Evolutionary conservation across 208 protist genomes (phyloP).

Genomic region (Angomonas deanei): DNA sequence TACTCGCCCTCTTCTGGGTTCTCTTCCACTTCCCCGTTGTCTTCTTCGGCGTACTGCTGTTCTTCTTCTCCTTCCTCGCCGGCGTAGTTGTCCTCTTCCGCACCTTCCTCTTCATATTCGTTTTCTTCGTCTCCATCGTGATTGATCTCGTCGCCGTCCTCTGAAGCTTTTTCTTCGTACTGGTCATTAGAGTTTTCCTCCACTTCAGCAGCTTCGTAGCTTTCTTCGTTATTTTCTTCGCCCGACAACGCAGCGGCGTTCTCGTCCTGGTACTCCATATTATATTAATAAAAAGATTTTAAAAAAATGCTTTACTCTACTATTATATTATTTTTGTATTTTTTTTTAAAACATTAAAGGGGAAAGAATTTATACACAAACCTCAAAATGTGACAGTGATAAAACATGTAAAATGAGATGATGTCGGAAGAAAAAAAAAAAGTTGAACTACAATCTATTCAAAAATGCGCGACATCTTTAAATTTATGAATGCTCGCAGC

Average conservation of each 20-base stretch:
- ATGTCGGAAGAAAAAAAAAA: slow-evolving; percentile 1
- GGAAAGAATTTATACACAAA: background rate
- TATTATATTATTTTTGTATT: slow-evolving; percentile 6
- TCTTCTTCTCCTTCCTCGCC: no score
- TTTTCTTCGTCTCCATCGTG: no score
- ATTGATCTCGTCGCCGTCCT: background rate
- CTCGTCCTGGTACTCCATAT: background rate
- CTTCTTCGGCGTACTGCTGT: background rate
- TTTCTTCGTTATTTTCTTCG: background rate
- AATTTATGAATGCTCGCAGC: no score
- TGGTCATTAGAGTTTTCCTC: background rate
- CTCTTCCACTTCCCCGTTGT: slow-evolving; percentile 5
- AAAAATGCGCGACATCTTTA: no score
- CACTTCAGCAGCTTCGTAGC: background rate
- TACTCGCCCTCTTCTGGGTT: background rate
- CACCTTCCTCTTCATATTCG: no score
- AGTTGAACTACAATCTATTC: background rate
- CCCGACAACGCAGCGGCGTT: background rate
- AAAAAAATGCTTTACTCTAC: no score
- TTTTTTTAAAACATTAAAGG: slow-evolving; percentile 11
- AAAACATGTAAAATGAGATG: background rate
- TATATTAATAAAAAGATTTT: no score
- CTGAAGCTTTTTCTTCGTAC: background rate
- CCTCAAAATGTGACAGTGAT: no score
- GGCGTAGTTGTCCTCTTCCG: no score